A percentile compares a stretch with the other conserved stretches of the same genome.
Conservation (phyloP, 192 early-diverging fungal species). For the Linnemannia exigua region DNA sequence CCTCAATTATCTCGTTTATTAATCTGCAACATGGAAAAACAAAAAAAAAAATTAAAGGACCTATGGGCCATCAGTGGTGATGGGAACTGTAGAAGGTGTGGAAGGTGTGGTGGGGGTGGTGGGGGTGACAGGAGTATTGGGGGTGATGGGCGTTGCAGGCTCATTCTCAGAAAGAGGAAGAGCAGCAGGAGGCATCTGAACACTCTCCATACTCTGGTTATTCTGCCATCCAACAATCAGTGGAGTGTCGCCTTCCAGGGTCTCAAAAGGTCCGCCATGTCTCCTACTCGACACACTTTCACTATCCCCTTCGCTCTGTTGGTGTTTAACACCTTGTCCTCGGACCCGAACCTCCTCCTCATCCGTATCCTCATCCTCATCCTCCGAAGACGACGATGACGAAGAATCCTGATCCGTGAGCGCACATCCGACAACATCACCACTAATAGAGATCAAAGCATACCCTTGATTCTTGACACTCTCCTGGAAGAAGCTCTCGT, state of each 20-base stretch:
- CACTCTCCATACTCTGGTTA: conserved; percentile 28
- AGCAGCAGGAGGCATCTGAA: conserved; percentile 25
- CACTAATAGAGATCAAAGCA: conserved; percentile 71
- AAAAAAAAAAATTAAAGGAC: conserved; percentile 19
- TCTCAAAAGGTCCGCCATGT: not conserved
- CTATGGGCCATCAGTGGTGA: not conserved
- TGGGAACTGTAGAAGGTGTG: not conserved
- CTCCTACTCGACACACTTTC: not conserved
- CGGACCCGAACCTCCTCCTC: not conserved
- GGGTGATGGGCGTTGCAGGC: not conserved
- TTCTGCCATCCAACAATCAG: conserved; percentile 16
- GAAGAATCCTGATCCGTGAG: conserved; percentile 11
- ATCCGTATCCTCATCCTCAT: not conserved
- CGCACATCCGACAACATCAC: conserved; percentile 72
- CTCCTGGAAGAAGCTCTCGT: conserved; percentile 75
- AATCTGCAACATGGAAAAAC: not conserved
- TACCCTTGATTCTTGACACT: conserved; percentile 83
- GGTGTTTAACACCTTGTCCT: not conserved
- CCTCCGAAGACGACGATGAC: conserved; percentile 10
- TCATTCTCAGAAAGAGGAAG: not conserved
- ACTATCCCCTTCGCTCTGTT: not conserved
- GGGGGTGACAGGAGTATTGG: not conserved
- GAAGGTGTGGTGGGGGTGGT: not conserved
- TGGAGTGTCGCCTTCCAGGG: not conserved
- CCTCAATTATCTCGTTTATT: not conserved